These are phyloP conservation scores for Ilyonectria mors-panacis DNA, from an alignment of 2,329 filamentous ascomycete species.

Conservation along the genomic window DNA sequence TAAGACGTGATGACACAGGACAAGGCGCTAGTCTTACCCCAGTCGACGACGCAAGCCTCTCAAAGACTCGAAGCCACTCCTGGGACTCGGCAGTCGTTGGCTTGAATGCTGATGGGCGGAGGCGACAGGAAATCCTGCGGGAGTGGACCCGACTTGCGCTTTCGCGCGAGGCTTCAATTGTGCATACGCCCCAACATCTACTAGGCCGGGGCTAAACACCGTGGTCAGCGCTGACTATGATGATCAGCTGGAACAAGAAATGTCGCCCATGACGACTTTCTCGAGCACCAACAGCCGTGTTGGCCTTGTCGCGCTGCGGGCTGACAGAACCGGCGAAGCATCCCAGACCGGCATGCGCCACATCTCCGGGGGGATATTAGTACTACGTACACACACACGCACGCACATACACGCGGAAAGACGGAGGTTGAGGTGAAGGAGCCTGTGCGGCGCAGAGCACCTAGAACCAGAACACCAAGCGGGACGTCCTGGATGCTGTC, in stretches of 20 bases:
- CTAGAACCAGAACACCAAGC: background rate
- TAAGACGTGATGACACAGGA: slow-evolving; percentile 33
- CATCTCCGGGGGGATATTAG: slow-evolving; percentile 2
- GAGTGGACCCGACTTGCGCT: slow-evolving; percentile 21
- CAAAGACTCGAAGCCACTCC: slow-evolving; percentile 23
- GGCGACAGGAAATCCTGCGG: slow-evolving; percentile 32
- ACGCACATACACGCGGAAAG: background rate
- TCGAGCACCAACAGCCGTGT: background rate
- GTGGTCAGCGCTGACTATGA: slow-evolving; percentile 23
- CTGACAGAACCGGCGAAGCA: slow-evolving; percentile 10
- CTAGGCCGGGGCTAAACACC: slow-evolving; percentile 17
- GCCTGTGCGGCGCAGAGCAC: too few relatives aligned
- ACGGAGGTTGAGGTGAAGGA: background rate
- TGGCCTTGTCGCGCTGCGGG: slow-evolving; percentile 12
- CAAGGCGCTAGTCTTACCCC: slow-evolving; percentile 31
- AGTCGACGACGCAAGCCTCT: slow-evolving; percentile 32
- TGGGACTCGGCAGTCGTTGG: background rate
- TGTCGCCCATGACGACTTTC: background rate
- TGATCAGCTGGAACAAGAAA: slow-evolving; percentile 9
- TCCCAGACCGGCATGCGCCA: slow-evolving; percentile 20
- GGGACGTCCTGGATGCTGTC: background rate
- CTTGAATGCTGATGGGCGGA: slow-evolving; percentile 23
- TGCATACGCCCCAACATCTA: slow-evolving; percentile 19
- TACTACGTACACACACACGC: background rate
- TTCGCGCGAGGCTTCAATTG: slow-evolving; percentile 25